A percentile compares a stretch with the other conserved stretches of the same genome.
Evolutionary conservation across 768 basidiomycete genomes (phyloP).

Genomic region (Tulasnella sp.): DNA sequence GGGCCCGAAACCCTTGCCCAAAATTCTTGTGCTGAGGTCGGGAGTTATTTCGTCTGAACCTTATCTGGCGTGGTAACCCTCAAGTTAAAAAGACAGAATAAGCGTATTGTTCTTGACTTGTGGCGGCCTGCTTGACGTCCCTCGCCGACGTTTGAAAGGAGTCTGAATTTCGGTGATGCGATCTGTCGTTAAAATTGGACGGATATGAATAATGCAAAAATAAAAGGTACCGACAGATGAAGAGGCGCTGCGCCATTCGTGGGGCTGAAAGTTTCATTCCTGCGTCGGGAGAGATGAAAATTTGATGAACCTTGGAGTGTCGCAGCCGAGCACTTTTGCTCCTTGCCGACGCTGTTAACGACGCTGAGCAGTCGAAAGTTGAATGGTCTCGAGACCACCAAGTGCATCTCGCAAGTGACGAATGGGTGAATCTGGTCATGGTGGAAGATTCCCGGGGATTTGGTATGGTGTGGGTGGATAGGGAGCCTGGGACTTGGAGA

Average conservation of each 20-base stretch:
- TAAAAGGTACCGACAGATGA: background rate
- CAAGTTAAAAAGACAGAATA: background rate
- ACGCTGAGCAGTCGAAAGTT: background rate
- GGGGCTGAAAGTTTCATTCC: background rate
- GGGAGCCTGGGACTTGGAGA: slow-evolving; percentile 3
- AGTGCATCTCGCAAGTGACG: background rate
- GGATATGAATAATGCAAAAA: background rate
- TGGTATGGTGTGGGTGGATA: background rate
- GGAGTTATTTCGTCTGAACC: background rate
- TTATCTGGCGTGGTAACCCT: background rate
- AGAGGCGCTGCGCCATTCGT: background rate
- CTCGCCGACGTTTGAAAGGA: background rate
- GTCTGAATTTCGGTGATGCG: background rate
- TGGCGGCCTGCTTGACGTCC: background rate
- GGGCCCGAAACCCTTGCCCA: background rate
- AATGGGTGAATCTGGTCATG: background rate
- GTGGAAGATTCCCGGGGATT: background rate
- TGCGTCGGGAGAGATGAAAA: background rate
- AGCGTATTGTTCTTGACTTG: background rate
- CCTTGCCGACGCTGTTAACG: background rate
- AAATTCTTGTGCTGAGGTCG: background rate
- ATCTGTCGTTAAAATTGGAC: background rate
- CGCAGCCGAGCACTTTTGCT: background rate
- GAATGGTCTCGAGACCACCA: background rate
- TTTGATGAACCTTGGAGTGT: background rate